phyloP scores from a whole-genome alignment of 768 basidiomycete species.

The Asterophora parasitica region DNA sequence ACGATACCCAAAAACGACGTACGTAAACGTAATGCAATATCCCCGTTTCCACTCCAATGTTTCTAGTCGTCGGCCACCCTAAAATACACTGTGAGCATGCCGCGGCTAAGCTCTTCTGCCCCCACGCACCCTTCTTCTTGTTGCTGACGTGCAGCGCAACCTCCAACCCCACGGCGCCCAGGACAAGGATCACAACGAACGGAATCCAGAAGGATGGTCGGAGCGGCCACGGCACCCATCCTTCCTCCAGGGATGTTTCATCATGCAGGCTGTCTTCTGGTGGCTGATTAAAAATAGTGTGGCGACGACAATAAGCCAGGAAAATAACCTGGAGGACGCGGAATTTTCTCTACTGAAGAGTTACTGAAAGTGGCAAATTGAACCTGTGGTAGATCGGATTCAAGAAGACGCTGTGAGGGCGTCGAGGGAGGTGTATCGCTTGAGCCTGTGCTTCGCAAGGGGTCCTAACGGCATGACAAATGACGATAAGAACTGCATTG shows the following conservation, averaged over 20 bases:
- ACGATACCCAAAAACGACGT: constrained; percentile 17
- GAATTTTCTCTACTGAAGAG: constrained; percentile 4
- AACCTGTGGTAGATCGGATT: constrained; percentile 11
- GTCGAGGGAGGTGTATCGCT: constrained; percentile 15
- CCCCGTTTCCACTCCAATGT: constrained; percentile 26
- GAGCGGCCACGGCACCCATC: constrained; percentile 42
- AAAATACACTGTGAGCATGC: background rate
- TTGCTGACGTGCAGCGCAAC: constrained; percentile 42
- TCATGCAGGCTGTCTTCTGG: background rate
- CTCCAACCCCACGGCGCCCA: constrained; percentile 40
- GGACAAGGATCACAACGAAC: constrained; percentile 32
- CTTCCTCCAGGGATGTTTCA: background rate
- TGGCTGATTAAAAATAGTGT: background rate
- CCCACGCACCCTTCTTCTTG: constrained; percentile 35
- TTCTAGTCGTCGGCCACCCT: constrained; percentile 42
- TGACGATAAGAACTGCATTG: background rate
- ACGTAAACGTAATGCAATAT: constrained; percentile 54
- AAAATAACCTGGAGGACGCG: background rate
- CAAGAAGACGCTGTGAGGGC: constrained; percentile 12
- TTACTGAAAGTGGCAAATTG: constrained; percentile 22
- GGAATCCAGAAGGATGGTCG: constrained; percentile 43
- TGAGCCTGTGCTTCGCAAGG: background rate
- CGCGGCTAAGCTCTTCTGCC: background rate
- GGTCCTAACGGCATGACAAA: background rate
- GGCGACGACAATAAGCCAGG: too few relatives aligned